Evolutionary conservation across 345 rosid species (phyloP).

Genomic region (Eucalyptus brandiana): DNA sequence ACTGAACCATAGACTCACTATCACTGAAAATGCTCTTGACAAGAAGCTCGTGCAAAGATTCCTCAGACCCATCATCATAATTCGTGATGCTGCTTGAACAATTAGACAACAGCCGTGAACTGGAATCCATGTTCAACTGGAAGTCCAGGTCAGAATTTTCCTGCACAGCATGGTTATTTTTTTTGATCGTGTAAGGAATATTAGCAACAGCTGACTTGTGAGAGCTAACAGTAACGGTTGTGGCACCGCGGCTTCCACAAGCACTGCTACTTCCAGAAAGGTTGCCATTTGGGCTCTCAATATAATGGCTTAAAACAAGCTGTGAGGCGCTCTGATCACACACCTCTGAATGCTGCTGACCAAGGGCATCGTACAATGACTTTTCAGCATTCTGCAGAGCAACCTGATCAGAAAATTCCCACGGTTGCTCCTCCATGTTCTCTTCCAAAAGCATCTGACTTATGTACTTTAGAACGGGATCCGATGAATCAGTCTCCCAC

Average conservation of each 20-base stretch:
- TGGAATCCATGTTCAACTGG: not conserved
- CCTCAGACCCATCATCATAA: conserved; percentile 2
- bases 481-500: conserved; percentile 12
- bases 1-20: conserved; percentile 42
- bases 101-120: not conserved
- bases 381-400: conserved; percentile 30
- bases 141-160: not conserved
- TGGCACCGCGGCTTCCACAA: not conserved
- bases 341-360: not conserved
- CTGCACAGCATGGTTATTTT: not conserved
- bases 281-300: not conserved
- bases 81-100: not conserved
- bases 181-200: not conserved
- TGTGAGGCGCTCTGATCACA: not conserved
- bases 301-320: not conserved
- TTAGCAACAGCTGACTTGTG: not conserved
- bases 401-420: conserved; percentile 17
- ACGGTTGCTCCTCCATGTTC: conserved; percentile 23
- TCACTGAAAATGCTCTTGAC: conserved; percentile 45
- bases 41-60: conserved; percentile 33
- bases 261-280: conserved; percentile 2
- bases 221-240: not conserved
- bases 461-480: conserved; percentile 22
- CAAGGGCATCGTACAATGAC: conserved; percentile 15
- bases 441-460: conserved; percentile 36